Base-by-base conservation (phyloP, 139 green algal species). In the Picochlorum sp. region DNA sequence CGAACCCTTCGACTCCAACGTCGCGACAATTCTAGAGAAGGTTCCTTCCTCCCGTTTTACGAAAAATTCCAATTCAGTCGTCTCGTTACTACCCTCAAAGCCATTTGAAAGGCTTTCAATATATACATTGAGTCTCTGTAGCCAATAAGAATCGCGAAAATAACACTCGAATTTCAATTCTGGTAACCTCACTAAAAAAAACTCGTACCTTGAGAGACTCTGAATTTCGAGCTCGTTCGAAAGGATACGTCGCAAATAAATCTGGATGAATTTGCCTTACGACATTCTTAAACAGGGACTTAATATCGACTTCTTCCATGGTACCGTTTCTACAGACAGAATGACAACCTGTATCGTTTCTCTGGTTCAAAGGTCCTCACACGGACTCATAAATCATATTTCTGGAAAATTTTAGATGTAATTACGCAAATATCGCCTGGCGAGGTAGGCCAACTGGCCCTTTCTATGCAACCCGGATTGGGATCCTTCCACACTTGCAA, bases 221-320 rank as follows among this genome's bases (percentile, higher is more conserved):
- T 1, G 79, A 76, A 75, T 95, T 95, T n/a, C 66, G 67, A n/a
- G 77, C 64, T 0, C 78, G 70, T 56, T 92, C 88, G 30, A 77
- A 85, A 2, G 84, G 84, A 49, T 87, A 67, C 3, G 75, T 66
- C 0, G 74, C 51, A 49, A 94, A 95, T 28, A 95, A 65, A 73
- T 96, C 88, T 3, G 88, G 88, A 69, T 96, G 88, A 4, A 96
- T 56, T 41, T 68, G 72, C 24, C 84, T 72, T 15, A 95, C 80
- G 11, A 95, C 71, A 1, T 64, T 38, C 21, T 77, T 71, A 16
- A 89, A 69, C 3, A 84, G 38, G n/a, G 47, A 54, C n/a, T 21
- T 20, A 20, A 54, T 54, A 20, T 54, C 47, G 15, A 54, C n/a
- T 6, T 34, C 23, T 9, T 30, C 23, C 21, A 34, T 59, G 26